A percentile compares a stretch with the other conserved stretches of the same genome.
phyloP scores from a whole-genome alignment of 352 stramenopile species.

The Pythium oligandrum region DNA sequence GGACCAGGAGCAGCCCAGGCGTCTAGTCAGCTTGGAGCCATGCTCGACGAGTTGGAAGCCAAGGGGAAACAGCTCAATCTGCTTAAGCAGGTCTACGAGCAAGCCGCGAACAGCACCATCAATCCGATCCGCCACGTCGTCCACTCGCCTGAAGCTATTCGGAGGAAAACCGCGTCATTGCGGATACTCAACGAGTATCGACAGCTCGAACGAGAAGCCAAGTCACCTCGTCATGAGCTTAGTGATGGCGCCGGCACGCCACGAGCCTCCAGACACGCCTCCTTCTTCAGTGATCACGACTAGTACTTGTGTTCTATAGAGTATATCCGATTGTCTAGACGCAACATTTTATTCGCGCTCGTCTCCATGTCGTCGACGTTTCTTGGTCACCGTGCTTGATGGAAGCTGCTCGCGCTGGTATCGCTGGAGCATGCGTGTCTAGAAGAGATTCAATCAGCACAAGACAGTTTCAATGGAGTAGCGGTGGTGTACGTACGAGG shows the following conservation, averaged over 20 bases:
- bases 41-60: conserved; percentile 57
- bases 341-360: conserved; percentile 3
- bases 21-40: conserved; percentile 31
- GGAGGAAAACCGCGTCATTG: conserved; percentile 56
- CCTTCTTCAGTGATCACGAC: conserved; percentile 15
- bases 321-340: too few relatives aligned
- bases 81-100: conserved; percentile 57
- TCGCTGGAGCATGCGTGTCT: conserved; percentile 41
- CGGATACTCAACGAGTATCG: conserved; percentile 64
- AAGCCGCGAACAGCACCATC: conserved; percentile 52
- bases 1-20: conserved; percentile 21
- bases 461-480: too few relatives aligned
- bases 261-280: conserved; percentile 4
- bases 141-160: conserved; percentile 48
- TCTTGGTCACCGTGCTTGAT: conserved; percentile 10
- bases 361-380: conserved; percentile 24
- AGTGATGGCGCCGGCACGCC: background rate
- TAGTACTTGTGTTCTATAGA: background rate
- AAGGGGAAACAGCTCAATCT: conserved; percentile 67
- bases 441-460: background rate
- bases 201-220: conserved; percentile 45
- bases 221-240: conserved; percentile 6
- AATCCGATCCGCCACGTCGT: conserved; percentile 48
- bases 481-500: conserved; percentile 25
- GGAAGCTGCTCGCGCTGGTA: conserved; percentile 48